Evolutionary conservation across 371 early-diverging fungal species (phyloP), one percentile per base, ranked within the genome.

Genomic region (Synchytrium microbalum): DNA sequence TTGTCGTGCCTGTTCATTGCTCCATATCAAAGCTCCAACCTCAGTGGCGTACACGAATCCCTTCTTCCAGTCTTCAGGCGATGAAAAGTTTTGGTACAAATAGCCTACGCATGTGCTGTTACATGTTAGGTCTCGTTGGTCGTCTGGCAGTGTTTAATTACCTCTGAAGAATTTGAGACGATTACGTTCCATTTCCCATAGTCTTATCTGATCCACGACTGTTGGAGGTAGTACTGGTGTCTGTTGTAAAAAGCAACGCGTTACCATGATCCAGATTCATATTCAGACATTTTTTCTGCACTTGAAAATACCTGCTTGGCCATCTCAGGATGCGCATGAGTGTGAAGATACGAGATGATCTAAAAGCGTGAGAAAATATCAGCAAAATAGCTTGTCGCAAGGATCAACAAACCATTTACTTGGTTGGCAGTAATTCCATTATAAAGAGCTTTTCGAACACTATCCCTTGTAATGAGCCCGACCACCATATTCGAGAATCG

Each of bases 151-250:
- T n/a, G n/a, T 8, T 19, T 26, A 63, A 29, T 13, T 54, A 65
- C 72, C 73, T 14, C 54, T 54, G 5, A 55, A 58, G 8, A 65
- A 59, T 30, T 65, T 63, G 51, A 98, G 76, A 29, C 99, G 81
- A 66, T 98, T 92, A 67, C 91, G 83, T 72, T 98, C 99, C 76
- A 89, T 86, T 74, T 99, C 99, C 99, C 99, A 99, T 62, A 99
- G 75, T 32, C 89, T 79, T 31, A 99, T 91, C 75, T 99, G 99
- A 77, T 97, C 99, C 0, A 92, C 84, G 2, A 99, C 93, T 0
- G 96, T 95, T 14, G 87, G 67, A 0, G 98, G 98, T 54, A 99
- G 68, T n/a, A 92, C 75, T 0, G 93, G 93, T 1, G 75, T 74
- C 78, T 84, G 46, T 8, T 28, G 19, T 46, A 5, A 13, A 27